These are phyloP conservation scores for Acacia acuminata DNA, from an alignment of 306 rosid species.

Conservation along the genomic window DNA sequence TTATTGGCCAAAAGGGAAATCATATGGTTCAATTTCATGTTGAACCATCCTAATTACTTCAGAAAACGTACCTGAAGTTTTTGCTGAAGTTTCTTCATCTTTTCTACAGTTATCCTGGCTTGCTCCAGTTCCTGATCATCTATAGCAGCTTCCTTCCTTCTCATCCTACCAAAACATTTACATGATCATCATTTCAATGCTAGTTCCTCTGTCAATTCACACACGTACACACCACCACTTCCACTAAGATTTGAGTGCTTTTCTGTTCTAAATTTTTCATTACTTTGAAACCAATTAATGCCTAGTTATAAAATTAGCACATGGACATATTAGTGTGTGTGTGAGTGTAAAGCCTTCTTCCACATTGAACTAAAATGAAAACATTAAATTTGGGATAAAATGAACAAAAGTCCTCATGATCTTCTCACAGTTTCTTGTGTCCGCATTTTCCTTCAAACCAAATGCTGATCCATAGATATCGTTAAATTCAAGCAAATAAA, in stretches of 20 bases:
- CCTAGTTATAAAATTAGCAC: background rate
- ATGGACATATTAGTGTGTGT: background rate
- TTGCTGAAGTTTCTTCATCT: constrained; percentile 54
- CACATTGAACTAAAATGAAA: background rate
- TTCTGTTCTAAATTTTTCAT: background rate
- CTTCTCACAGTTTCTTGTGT: background rate
- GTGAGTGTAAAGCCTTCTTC: background rate
- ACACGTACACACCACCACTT: background rate
- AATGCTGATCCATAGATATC: background rate
- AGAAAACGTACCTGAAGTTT: background rate
- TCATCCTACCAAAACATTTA: constrained; percentile 40
- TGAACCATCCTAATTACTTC: background rate
- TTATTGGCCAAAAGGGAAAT: background rate
- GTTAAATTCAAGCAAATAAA: background rate
- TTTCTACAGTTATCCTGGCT: constrained; percentile 51
- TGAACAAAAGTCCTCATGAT: background rate
- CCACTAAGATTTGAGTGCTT: background rate
- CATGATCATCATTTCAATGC: background rate
- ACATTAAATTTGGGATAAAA: background rate
- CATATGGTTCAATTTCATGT: background rate
- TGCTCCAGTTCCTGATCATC: constrained; percentile 60
- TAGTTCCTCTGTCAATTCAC: background rate
- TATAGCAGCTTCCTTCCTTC: constrained; percentile 57
- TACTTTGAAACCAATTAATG: background rate
- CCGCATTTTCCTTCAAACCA: background rate